Base-by-base conservation (phyloP, 2,329 filamentous ascomycete species). In the Colletotrichum noveboracense region DNA sequence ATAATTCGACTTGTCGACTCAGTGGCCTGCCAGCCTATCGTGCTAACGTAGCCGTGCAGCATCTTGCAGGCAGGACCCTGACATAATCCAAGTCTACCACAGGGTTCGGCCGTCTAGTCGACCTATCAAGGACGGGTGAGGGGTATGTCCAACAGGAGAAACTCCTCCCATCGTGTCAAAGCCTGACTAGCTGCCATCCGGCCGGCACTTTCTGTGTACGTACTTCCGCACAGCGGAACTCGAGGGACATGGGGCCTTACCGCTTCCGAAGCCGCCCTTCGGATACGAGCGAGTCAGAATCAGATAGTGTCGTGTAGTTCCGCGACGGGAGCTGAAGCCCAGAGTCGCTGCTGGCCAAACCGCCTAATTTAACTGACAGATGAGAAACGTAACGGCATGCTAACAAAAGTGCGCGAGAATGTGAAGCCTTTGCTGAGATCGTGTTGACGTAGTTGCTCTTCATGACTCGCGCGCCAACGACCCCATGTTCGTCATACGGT, bases 1-100 rank as follows among this genome's bases (percentile, higher is more conserved):
- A 75, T 73, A 75, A 73, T 73, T 75, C 73, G 73, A 75, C 26
- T 75, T 75, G 73, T 73, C 70, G 73, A 75, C 43, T 75, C 70
- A 75, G 62, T 64, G 61, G 68, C 55, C 56, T 56, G 64, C 24
- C 64, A 36, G 32, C 70, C 55, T 68, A 32, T 65, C 52, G 38
- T 64, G 26, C 64, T 58, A 64, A 43, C 26, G 48, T 21, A 14
- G 21, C 64, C 64, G 34, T 75, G 73, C 62, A 55, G 64, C 43
- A 75, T 75, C 64, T 68, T 28, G 73, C 73, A 75, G 73, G 73
- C 73, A 68, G 66, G 58, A 75, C 73, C 73, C 70, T 73, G 73
- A 66, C 48, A 43, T 60, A 62, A 65, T 61, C 36, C 67, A 62
- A 56, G 24, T 38, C 18, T 16, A 12, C 36, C 36, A 62, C 56